Conservation (phyloP, 371 early-diverging fungal genomes). For the Mortierella sp. region DNA sequence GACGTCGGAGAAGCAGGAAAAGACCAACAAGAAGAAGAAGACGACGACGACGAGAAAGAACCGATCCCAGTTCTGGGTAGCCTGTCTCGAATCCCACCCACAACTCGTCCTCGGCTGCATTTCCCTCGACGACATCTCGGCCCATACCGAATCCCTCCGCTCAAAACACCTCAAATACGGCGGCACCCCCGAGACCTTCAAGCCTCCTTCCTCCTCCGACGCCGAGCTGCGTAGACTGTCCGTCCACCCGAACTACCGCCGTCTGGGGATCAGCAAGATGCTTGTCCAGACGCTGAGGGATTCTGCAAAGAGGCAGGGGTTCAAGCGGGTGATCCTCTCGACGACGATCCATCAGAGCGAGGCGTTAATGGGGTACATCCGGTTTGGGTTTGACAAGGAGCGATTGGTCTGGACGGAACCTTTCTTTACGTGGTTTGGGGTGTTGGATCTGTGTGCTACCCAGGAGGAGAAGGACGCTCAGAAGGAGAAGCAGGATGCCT, state of each 20-base stretch:
- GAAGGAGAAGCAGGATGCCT: neutral
- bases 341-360: conserved; percentile 27
- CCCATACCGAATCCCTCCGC: conserved; percentile 15
- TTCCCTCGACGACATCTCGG: conserved; percentile 30
- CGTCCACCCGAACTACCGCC: conserved; percentile 39
- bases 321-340: conserved; percentile 18
- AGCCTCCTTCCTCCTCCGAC: conserved; percentile 2
- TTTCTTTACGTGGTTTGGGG: conserved; percentile 14
- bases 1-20: neutral
- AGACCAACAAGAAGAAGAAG: neutral
- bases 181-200: neutral
- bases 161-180: conserved; percentile 18
- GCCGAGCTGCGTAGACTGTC: conserved; percentile 44
- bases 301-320: conserved; percentile 34
- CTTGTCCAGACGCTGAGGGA: conserved; percentile 20
- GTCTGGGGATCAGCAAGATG: conserved; percentile 33
- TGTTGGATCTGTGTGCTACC: conserved; percentile 18
- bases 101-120: conserved; percentile 44
- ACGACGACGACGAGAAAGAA: conserved; percentile 1
- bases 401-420: neutral
- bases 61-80: conserved; percentile 45
- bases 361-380: conserved; percentile 31
- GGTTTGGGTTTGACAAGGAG: conserved; percentile 33
- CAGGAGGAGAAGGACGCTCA: conserved; percentile 21
- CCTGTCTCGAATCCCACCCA: conserved; percentile 42